Percentiles rank a stretch among this genome's conserved stretches.
phyloP scores from a whole-genome alignment of 306 rosid species.

The Fragaria nilgerrensis region DNA sequence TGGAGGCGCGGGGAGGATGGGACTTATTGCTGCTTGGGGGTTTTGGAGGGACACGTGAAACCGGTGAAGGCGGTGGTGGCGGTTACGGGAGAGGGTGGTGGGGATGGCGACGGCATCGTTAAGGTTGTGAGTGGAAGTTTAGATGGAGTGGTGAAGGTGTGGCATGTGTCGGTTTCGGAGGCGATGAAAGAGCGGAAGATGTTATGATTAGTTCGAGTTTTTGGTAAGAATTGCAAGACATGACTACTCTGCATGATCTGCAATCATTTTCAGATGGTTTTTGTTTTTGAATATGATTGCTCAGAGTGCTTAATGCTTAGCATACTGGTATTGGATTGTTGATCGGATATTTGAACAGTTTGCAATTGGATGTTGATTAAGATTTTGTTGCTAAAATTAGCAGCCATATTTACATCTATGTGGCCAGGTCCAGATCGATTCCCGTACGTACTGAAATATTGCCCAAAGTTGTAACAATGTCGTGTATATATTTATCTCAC shows the following conservation, averaged over 20 bases:
- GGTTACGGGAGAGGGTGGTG: conserved; percentile 10
- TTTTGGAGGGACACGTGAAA: conserved; percentile 61
- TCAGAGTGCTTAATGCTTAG: background rate
- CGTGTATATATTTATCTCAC: too few relatives aligned
- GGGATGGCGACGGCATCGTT: conserved; percentile 32
- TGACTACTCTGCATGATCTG: background rate
- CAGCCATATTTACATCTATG: background rate
- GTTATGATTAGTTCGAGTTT: background rate
- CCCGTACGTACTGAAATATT: too few relatives aligned
- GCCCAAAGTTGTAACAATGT: too few relatives aligned
- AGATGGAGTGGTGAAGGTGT: conserved; percentile 77
- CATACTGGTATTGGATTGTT: background rate
- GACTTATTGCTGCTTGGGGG: conserved; percentile 51
- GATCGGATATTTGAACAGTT: background rate
- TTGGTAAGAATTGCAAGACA: background rate
- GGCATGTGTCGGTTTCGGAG: conserved; percentile 49
- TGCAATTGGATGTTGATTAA: background rate
- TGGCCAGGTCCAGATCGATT: background rate
- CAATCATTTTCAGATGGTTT: conserved; percentile 9
- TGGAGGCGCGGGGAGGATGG: conserved; percentile 65
- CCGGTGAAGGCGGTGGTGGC: conserved; percentile 80
- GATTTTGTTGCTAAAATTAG: background rate
- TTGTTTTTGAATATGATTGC: conserved; percentile 8
- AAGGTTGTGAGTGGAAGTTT: conserved; percentile 72
- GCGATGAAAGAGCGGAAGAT: background rate